Evolutionary conservation across 2,329 filamentous ascomycete species (phyloP), one percentile per base, ranked within the genome.

Genomic region (Trichoderma sp.): DNA sequence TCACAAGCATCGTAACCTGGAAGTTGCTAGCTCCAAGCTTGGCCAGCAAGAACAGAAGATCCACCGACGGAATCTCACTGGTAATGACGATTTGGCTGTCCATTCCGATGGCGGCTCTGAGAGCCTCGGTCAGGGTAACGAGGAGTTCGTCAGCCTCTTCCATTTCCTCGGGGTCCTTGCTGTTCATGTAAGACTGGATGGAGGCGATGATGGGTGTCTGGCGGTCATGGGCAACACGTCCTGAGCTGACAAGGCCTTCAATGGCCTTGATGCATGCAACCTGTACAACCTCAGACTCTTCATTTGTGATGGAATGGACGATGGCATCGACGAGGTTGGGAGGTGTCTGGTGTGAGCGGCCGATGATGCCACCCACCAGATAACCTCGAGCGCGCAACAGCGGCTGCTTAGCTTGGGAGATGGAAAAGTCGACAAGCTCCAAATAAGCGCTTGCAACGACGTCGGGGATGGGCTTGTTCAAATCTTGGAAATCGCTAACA

Each of bases 61-160:
- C 92, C 6, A 97, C 85, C 26, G 95, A 93, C 71, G 91, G 88
- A 59, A 92, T 88, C 13, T 92, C 90, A 15, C 87, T 88, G 0
- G 91, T 89, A 26, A 97, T 87, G 26, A 93, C 91, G 68, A 96
- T 89, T 17, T 87, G 86, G 3, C 92, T 89, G 76, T 98, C 91
- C 69, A 97, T 87, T 76, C 91, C 87, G 76, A 98, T 96, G 32
- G 93, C 91, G 76, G 94, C 91, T 66, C 94, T 89, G 4, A 98
- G 85, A 1, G 95, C 92, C 81, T 98, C 94, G 6, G 95, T 92
- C 36, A 99, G 85, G 0, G 95, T 95, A 15, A 97, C 93, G 75
- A 98, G 90, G 69, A 98, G 88, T 80, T 99, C 96, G 76, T 98
- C 95, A 12, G 93, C 93, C 74, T 98, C 95, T 69, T 92, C 90